Evolutionary conservation across 257 asterid species (phyloP).

Genomic region (Capsicum chinense): DNA sequence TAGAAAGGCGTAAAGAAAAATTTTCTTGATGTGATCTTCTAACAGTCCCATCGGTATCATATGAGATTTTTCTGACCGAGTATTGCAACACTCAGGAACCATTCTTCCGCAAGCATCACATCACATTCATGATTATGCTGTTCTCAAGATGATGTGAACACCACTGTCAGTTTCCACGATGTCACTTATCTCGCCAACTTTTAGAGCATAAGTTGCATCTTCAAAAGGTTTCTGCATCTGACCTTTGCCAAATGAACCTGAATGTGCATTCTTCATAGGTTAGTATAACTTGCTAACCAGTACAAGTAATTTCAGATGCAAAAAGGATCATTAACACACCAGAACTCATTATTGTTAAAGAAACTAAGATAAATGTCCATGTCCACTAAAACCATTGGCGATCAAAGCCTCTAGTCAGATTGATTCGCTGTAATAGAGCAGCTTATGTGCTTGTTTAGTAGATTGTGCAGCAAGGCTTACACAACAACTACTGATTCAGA

Average conservation of each 20-base stretch:
- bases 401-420: background rate
- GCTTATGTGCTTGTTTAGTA: background rate
- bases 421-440: background rate
- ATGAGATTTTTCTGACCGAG: background rate
- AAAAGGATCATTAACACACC: background rate
- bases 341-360: background rate
- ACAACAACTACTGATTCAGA: constrained; percentile 15
- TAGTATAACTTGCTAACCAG: constrained; percentile 8
- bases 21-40: background rate
- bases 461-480: background rate
- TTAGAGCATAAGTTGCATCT: constrained; percentile 65
- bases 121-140: constrained; percentile 35
- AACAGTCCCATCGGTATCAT: background rate
- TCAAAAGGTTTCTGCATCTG: constrained; percentile 98
- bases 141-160: constrained; percentile 83
- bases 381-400: background rate
- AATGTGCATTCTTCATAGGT: background rate
- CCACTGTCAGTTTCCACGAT: constrained; percentile 89
- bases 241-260: constrained; percentile 81
- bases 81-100: background rate
- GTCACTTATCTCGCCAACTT: constrained; percentile 81
- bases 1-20: background rate
- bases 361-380: background rate
- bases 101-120: background rate
- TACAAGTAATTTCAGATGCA: constrained; percentile 10